These are phyloP conservation scores for Phytophthora cryptogea DNA, from an alignment of 352 stramenopile species.

Conservation along the genomic window DNA sequence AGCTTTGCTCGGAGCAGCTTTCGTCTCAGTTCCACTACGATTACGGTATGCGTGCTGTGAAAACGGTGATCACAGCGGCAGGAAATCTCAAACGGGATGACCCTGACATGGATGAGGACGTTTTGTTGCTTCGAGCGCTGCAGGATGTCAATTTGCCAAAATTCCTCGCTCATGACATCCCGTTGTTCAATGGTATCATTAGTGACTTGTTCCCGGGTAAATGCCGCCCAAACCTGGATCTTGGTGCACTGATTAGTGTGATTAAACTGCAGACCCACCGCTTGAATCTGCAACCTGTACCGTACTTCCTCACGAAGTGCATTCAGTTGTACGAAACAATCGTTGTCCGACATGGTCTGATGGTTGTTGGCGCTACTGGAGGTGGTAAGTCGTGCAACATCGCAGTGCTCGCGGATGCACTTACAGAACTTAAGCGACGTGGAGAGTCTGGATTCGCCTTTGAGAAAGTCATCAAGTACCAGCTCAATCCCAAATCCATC, in stretches of 20 bases:
- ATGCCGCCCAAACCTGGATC: slow-evolving; percentile 85
- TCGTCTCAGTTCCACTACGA: slow-evolving; percentile 92
- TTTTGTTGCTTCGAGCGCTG: slow-evolving; percentile 92
- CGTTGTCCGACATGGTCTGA: slow-evolving; percentile 94
- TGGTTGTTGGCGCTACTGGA: slow-evolving; percentile 93
- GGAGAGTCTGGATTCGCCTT: slow-evolving; percentile 86
- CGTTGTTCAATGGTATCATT: slow-evolving; percentile 95
- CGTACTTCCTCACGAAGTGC: slow-evolving; percentile 94
- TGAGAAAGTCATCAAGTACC: slow-evolving; percentile 89
- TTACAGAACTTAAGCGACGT: slow-evolving; percentile 86
- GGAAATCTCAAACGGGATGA: slow-evolving; percentile 92
- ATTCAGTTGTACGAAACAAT: slow-evolving; percentile 97
- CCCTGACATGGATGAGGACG: slow-evolving; percentile 92
- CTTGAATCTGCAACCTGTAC: slow-evolving; percentile 84
- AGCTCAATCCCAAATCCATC: slow-evolving; percentile 95
- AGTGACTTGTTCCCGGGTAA: slow-evolving; percentile 95
- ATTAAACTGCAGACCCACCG: slow-evolving; percentile 90
- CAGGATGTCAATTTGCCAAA: slow-evolving; percentile 97
- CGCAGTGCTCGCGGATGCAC: slow-evolving; percentile 88
- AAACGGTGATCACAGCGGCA: slow-evolving; percentile 89
- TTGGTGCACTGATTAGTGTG: slow-evolving; percentile 84
- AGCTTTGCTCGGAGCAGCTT: slow-evolving; percentile 89
- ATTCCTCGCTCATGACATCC: slow-evolving; percentile 95
- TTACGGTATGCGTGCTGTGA: slow-evolving; percentile 91
- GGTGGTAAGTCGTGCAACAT: slow-evolving; percentile 92